These are phyloP conservation scores for rapeseed (Brassica napus) DNA, from an alignment of 345 rosid species.

Conservation along the genomic window DNA sequence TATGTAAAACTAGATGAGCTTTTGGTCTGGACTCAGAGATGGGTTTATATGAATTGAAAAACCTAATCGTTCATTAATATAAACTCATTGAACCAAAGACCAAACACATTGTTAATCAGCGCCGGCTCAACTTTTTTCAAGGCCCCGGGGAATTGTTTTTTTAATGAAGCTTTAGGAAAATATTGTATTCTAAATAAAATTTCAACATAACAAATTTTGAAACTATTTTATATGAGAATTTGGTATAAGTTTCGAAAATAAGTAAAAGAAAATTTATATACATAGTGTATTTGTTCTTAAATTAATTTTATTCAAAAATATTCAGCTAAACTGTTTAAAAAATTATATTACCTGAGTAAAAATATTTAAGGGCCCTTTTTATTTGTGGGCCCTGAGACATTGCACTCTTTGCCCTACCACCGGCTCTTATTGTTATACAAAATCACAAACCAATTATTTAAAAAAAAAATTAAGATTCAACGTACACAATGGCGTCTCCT, in stretches of 20 bases:
- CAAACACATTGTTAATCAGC: conserved; percentile 13
- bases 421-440: conserved; percentile 7
- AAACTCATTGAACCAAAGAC: conserved; percentile 57
- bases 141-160: too few relatives aligned
- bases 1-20: neutral
- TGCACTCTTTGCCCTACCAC: neutral
- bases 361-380: neutral
- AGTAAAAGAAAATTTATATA: too few relatives aligned
- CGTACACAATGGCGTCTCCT: conserved; percentile 40
- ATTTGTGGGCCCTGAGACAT: neutral
- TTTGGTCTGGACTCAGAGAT: neutral
- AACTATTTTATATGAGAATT: neutral
- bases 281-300: neutral
- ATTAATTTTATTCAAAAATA: neutral
- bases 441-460: conserved; percentile 28
- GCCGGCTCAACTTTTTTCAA: too few relatives aligned
- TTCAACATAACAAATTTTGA: neutral
- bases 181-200: neutral
- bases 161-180: too few relatives aligned
- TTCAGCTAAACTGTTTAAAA: neutral
- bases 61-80: conserved; percentile 59
- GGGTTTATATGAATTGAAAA: conserved; percentile 11
- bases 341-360: neutral
- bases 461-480: conserved; percentile 21
- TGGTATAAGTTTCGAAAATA: neutral